phyloP scores from a whole-genome alignment of 805 yeast genomes.

The Diddensiella transvaalensis region DNA sequence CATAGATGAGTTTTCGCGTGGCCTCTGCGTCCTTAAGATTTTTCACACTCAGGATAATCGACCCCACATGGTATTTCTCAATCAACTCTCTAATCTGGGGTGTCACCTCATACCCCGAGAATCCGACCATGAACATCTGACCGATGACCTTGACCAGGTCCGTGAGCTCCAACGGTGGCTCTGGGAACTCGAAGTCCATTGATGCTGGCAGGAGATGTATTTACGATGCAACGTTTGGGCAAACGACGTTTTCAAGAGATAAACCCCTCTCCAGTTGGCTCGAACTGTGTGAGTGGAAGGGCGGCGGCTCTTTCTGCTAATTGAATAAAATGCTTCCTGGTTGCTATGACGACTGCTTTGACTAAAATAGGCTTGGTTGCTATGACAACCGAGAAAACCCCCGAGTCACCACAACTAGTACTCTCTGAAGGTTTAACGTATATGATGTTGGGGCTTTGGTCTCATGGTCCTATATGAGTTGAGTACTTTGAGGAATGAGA shows the following conservation, averaged over 20 bases:
- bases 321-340: no score
- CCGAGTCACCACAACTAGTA: no score
- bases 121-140: slow-evolving; percentile 57
- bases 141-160: slow-evolving; percentile 36
- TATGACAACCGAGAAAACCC: no score
- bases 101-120: slow-evolving; percentile 52
- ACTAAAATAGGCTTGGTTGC: no score
- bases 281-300: no score
- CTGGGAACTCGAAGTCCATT: slow-evolving; percentile 19
- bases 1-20: slow-evolving; percentile 46
- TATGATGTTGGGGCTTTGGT: no score
- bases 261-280: no score
- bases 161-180: slow-evolving; percentile 9
- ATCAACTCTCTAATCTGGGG: slow-evolving; percentile 52
- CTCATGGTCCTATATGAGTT: no score
- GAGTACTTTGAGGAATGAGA: no score
- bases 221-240: not conserved
- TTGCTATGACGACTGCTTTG: no score
- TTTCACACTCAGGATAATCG: slow-evolving; percentile 50
- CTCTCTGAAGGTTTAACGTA: no score
- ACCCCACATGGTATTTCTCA: slow-evolving; percentile 47
- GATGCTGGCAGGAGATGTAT: not conserved
- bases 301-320: no score
- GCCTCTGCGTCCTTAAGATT: slow-evolving; percentile 49
- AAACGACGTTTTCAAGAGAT: not conserved